Conservation (phyloP, 164 flowering plant species). For the Protea cynaroides region DNA sequence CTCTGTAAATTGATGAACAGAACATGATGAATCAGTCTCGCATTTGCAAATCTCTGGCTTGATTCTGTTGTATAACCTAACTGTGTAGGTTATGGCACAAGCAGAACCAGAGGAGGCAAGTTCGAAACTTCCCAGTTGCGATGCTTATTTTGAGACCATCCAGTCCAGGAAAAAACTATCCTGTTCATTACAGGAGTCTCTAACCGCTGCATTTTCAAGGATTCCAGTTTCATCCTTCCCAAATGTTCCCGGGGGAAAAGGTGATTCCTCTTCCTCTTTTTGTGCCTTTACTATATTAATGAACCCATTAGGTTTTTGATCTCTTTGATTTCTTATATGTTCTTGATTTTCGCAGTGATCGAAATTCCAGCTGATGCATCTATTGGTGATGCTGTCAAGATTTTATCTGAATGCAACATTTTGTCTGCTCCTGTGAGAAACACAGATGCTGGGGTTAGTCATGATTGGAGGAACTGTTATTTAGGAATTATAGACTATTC, state of each 20-base stretch:
- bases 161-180: constrained; percentile 83
- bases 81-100: constrained; percentile 18
- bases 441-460: constrained; percentile 38
- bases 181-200: constrained; percentile 47
- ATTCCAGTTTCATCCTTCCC: constrained; percentile 87
- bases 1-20: too few species aligned
- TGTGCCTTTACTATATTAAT: not conserved
- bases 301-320: too few species aligned
- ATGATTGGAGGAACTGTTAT: constrained; percentile 73
- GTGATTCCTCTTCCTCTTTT: constrained; percentile 22
- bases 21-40: too few species aligned
- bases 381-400: constrained; percentile 61
- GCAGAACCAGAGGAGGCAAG: constrained; percentile 14
- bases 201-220: constrained; percentile 62
- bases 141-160: constrained; percentile 67
- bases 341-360: constrained; percentile 42
- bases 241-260: constrained; percentile 70
- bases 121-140: constrained; percentile 38
- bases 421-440: constrained; percentile 76
- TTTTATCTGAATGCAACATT: constrained; percentile 69
- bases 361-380: constrained; percentile 76
- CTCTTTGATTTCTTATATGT: not conserved
- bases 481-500: constrained; percentile 82
- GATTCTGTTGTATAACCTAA: too few species aligned
- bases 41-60: too few species aligned